phyloP scores from a whole-genome alignment of 148 eudicot species.

The Selenicereus undatus region DNA sequence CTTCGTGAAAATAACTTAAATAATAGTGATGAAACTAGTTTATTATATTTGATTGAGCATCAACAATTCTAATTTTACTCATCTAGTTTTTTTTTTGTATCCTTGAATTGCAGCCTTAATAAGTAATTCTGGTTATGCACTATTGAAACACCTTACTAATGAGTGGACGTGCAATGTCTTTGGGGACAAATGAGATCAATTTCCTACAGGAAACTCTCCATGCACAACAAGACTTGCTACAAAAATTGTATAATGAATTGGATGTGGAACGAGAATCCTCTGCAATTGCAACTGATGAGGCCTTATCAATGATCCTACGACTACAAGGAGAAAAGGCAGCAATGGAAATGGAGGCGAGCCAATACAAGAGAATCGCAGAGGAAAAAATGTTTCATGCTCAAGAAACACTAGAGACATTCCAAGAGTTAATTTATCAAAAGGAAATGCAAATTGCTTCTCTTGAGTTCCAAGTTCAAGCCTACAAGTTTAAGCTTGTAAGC shows the following conservation, averaged over 20 bases:
- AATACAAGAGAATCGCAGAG: constrained; percentile 88
- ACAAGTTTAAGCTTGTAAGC: constrained; percentile 59
- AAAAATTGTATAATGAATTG: constrained; percentile 75
- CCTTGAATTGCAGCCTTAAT: not conserved
- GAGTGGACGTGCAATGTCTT: constrained; percentile 32
- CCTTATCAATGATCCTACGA: constrained; percentile 84
- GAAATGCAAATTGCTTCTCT: constrained; percentile 89
- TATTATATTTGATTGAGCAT: too few relatives aligned
- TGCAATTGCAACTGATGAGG: constrained; percentile 69
- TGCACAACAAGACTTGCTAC: constrained; percentile 75
- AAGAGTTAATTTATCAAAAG: constrained; percentile 72
- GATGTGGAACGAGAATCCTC: constrained; percentile 92
- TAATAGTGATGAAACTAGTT: too few relatives aligned
- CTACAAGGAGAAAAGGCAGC: constrained; percentile 90
- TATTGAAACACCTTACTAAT: constrained; percentile 14
- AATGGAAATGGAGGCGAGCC: constrained; percentile 82
- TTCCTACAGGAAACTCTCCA: constrained; percentile 61
- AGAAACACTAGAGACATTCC: constrained; percentile 64
- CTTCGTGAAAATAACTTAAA: too few relatives aligned
- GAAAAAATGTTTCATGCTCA: constrained; percentile 78
- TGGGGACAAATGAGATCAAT: constrained; percentile 34
- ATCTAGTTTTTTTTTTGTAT: not conserved
- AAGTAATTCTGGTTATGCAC: constrained; percentile 5
- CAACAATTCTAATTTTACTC: not conserved
- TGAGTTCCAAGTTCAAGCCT: constrained; percentile 80